Base-by-base conservation (phyloP, 495 filamentous ascomycete species). In the Penicillium coffeae region DNA sequence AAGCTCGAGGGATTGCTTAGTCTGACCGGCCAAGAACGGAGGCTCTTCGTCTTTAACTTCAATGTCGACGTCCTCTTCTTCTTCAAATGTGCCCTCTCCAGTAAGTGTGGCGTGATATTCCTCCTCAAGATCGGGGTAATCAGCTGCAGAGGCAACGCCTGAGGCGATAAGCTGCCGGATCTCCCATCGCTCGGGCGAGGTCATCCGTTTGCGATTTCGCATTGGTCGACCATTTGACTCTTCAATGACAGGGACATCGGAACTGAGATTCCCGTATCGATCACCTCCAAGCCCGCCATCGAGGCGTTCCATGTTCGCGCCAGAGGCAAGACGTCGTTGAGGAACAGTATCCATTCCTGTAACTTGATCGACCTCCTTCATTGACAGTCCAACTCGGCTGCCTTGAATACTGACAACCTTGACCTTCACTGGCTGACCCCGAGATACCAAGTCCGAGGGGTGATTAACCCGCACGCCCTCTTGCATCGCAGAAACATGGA, bases 21-120 rank as follows among this genome's bases (percentile, higher is more conserved):
- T 98, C 69, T 97, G 94, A 1, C 93, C 93, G 8, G 89, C 88
- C 36, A 98, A 68, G 76, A 98, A 98, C 0, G 94, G 94, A 12
- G 93, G 93, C 56, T 98, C 93, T 58, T 97, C 94, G 51, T 96
- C 94, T 58, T 83, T 78, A 38, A 98, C 87, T 65, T 98, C 93
- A 53, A 98, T 98, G 66, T 98, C 93, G 8, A 97, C 79, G 64
- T 98, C 93, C 69, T 96, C 90, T 70, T 98, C 93, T 50, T 96
- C 81, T 63, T 96, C 92, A 65, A 96, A 90, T 15, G 86, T 82
- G 10, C 87, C 89, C 56, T 93, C 87, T 2, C 90, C 93, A 38
- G 84, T 85, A 14, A 95, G 69, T 0, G 89, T 90, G 13, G 87
- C 86, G 50, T 95, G 82, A 68, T 95, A 95, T 42, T 97, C 90